Conservation (phyloP, 352 stramenopile species). For the Pythium sp. region DNA sequence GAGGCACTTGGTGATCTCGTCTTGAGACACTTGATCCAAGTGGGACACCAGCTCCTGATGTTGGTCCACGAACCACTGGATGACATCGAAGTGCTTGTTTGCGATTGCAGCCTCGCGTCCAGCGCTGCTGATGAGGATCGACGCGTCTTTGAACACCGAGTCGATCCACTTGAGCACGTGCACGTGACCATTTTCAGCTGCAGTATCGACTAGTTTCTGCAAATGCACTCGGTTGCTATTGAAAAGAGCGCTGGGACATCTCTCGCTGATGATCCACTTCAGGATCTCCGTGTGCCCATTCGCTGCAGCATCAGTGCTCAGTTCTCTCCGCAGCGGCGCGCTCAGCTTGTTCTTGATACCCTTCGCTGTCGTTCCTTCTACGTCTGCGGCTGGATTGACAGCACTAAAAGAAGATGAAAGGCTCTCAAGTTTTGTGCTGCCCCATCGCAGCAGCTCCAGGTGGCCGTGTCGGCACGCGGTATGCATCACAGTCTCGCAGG, state of each 20-base stretch:
- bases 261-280: constrained; percentile 35
- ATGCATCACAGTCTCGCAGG: constrained; percentile 28
- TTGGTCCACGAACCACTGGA: constrained; percentile 30
- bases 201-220: constrained; percentile 21
- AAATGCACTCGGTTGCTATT: constrained; percentile 15
- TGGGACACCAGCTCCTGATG: background rate
- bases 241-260: constrained; percentile 25
- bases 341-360: background rate
- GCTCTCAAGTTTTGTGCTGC: constrained; percentile 9
- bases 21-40: background rate
- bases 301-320: constrained; percentile 9
- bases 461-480: constrained; percentile 30
- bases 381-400: background rate
- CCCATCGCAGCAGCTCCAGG: constrained; percentile 36
- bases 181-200: constrained; percentile 30
- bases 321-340: background rate
- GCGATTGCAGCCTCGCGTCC: constrained; percentile 26
- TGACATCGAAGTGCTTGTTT: constrained; percentile 34
- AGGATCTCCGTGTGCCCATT: constrained; percentile 35
- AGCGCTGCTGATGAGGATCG: background rate
- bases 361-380: background rate
- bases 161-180: constrained; percentile 30
- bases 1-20: background rate
- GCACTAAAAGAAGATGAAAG: background rate
- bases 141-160: background rate